phyloP scores from a whole-genome alignment of 495 filamentous ascomycete genomes.

The Cryomyces minteri region DNA sequence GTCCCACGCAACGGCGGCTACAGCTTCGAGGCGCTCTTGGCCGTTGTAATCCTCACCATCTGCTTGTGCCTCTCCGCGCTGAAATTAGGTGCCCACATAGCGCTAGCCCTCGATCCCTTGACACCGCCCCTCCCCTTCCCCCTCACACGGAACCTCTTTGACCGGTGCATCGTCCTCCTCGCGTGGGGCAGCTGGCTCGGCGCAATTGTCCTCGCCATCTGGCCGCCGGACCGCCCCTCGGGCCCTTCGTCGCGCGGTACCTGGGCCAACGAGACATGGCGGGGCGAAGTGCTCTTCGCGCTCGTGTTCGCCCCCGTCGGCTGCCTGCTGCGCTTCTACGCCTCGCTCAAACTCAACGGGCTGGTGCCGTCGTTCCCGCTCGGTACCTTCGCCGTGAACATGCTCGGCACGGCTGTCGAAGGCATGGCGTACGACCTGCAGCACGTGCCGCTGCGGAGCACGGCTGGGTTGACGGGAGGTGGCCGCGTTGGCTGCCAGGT shows the following conservation, averaged over 20 bases:
- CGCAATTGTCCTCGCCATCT: constrained; percentile 51
- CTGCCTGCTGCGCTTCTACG: constrained; percentile 56
- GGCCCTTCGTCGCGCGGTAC: constrained; percentile 12
- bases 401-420: constrained; percentile 47
- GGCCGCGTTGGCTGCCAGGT: constrained; percentile 48
- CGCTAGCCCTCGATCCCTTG: constrained; percentile 36
- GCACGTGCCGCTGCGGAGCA: constrained; percentile 26
- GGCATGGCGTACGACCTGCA: constrained; percentile 59
- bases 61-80: constrained; percentile 50
- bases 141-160: constrained; percentile 39
- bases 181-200: constrained; percentile 64
- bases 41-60: constrained; percentile 48
- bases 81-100: constrained; percentile 60
- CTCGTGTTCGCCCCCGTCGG: constrained; percentile 76
- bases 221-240: constrained; percentile 45
- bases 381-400: constrained; percentile 76
- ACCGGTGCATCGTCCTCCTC: constrained; percentile 41
- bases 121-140: constrained; percentile 39
- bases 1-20: constrained; percentile 52
- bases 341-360: constrained; percentile 47
- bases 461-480: constrained; percentile 28
- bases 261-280: constrained; percentile 40
- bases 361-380: constrained; percentile 56
- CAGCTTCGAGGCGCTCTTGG: constrained; percentile 61
- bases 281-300: constrained; percentile 54